Conservation (phyloP, 2,329 filamentous ascomycete genomes). For the Rutstroemia sp. region DNA sequence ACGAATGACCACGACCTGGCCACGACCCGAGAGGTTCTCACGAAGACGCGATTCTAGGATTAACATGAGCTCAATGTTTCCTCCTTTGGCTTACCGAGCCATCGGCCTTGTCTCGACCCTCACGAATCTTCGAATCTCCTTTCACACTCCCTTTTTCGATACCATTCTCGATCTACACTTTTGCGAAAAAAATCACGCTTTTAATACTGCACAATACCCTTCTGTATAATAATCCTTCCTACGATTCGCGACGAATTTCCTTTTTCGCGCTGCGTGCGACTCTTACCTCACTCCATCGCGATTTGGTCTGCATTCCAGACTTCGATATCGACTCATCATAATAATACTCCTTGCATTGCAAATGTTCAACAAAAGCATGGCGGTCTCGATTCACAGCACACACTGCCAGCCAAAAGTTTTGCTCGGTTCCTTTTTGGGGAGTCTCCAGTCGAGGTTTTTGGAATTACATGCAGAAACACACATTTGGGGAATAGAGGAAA, state of each 20-base stretch:
- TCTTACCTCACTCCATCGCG: neutral
- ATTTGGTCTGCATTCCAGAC: slow-evolving; percentile 10
- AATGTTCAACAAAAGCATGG: slow-evolving; percentile 4
- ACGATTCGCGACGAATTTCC: slow-evolving; percentile 11
- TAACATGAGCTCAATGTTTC: neutral
- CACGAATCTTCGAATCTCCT: slow-evolving; percentile 3
- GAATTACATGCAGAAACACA: slow-evolving; percentile 5
- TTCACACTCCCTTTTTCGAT: neutral
- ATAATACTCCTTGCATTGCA: slow-evolving; percentile 9
- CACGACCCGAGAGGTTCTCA: slow-evolving; percentile 1
- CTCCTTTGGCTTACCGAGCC: slow-evolving; percentile 1
- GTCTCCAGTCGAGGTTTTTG: slow-evolving; percentile 5
- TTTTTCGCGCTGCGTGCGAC: slow-evolving; percentile 10
- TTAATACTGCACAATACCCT: slow-evolving; percentile 7
- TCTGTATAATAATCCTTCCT: slow-evolving; percentile 10
- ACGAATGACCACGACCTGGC: slow-evolving; percentile 9
- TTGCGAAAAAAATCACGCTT: slow-evolving; percentile 5
- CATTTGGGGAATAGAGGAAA: slow-evolving; percentile 6
- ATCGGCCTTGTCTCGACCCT: slow-evolving; percentile 5
- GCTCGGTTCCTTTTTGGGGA: neutral
- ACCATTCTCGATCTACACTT: neutral
- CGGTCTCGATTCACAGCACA: slow-evolving; percentile 24
- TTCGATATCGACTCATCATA: neutral
- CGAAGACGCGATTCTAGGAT: slow-evolving; percentile 1
- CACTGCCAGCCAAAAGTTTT: slow-evolving; percentile 8